Percentiles rank a stretch among this genome's conserved stretches.
These are phyloP conservation scores for Cairneyella variabilis DNA, from an alignment of 495 filamentous ascomycete genomes.

Conservation along the genomic window DNA sequence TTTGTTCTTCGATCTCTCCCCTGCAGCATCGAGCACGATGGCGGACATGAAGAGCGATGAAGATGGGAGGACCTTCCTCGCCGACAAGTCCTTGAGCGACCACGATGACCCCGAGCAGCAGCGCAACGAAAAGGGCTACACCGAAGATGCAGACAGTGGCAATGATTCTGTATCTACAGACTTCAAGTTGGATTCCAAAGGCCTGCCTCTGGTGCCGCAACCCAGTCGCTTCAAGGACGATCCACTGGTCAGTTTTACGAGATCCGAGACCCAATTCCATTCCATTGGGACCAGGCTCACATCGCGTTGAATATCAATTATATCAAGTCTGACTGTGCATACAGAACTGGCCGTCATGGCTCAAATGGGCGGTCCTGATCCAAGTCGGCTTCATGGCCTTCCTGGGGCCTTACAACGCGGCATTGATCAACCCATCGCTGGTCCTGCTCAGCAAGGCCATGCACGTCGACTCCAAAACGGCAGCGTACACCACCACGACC, in stretches of 20 bases:
- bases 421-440: slow-evolving; percentile 23
- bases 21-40: too few relatives aligned
- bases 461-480: slow-evolving; percentile 16
- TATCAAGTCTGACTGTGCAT: background rate
- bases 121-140: background rate
- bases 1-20: too few relatives aligned
- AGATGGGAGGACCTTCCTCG: background rate
- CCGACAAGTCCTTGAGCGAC: background rate
- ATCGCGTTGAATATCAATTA: background rate
- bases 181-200: slow-evolving; percentile 23
- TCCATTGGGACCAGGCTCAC: too few relatives aligned
- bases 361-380: slow-evolving; percentile 28
- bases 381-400: slow-evolving; percentile 30
- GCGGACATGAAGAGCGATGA: background rate
- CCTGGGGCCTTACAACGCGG: slow-evolving; percentile 27
- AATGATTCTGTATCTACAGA: slow-evolving; percentile 1
- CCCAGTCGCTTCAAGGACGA: slow-evolving; percentile 31
- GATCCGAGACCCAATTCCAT: background rate
- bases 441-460: slow-evolving; percentile 22
- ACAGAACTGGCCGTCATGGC: slow-evolving; percentile 29
- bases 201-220: slow-evolving; percentile 28
- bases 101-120: background rate
- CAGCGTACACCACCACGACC: slow-evolving; percentile 27
- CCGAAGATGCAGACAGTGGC: slow-evolving; percentile 1
- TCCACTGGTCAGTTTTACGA: slow-evolving; percentile 25